Base-by-base conservation (phyloP, 2,329 filamentous ascomycete genomes). In the Aspergillus sp. region DNA sequence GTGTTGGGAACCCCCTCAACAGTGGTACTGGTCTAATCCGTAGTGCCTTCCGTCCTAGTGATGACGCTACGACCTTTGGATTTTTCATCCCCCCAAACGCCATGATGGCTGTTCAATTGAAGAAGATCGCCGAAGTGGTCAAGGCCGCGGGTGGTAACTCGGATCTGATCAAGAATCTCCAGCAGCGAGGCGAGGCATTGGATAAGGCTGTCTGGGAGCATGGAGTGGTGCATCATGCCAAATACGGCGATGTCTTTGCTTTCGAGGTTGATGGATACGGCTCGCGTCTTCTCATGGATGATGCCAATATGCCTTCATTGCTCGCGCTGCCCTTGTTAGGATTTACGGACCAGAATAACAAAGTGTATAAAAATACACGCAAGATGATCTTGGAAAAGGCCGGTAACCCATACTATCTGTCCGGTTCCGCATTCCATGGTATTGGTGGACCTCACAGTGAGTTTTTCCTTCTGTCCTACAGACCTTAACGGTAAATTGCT, bases 31-130 rank as follows among this genome's bases (percentile, higher is more conserved):
- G 89, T 0, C 78, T 98, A 1, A 78, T 97, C 38, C 82, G 93
- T 46, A 95, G 88, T 33, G 91, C 93, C 0, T 98, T 98, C 70
- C 81, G 93, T 1, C 93, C 93, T 5, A 95, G 88, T 51, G 93
- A 98, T 58, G 93, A 98, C 64, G 89, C 93, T 3, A 94, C 90
- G 0, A 96, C 93, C 32, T 75, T 98, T 3, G 90, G 90, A 36
- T 98, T 89, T 73, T 88, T 95, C 63, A 95, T 98, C 53, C 93
- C 93, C 0, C 85, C 88, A 32, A 98, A 98, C 61, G 93, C 93
- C 26, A 91, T 95, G 84, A 95, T 98, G 77, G 84, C 89, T 2
- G 87, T 91, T 1, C 90, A 98, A 66, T 74, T 98, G 27, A 80
- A 83, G 50, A 83, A 87, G 34, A 83, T 87, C 0, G 82, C 88